Base-by-base conservation (phyloP, 805 yeast genomes). In the Yamadazyma ubonensis region DNA sequence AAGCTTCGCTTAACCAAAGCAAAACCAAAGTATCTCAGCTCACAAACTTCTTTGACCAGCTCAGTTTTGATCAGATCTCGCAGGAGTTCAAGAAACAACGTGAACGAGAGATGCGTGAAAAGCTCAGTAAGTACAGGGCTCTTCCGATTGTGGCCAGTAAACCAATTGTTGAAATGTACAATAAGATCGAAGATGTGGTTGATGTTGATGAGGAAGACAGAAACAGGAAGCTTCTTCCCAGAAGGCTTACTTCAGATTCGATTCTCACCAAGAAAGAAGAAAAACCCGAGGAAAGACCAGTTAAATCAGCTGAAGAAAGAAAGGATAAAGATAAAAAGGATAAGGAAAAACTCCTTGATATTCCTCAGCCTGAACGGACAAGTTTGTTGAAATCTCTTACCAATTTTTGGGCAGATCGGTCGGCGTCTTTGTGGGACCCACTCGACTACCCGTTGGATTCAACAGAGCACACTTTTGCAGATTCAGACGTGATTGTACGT, bases 401-500 rank as follows among this genome's bases (percentile, higher is more conserved):
- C 0, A 87, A 82, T 52, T 93, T 93, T 61, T 93, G 98, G 98
- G 97, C 97, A 1, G 98, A 93, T 62, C 70, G 99, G 53, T 86
- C 98, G 1, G 93, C 97, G 0, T 83, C 95, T 1, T 72, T 93
- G 15, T 95, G 98, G 98, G 89, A 86, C 49, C 95, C 96, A 0
- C 67, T 93, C 23, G 83, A 78, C 14, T 90, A 89, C 60, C 96
- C 98, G 1, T 69, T 90, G 39, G 73, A 65, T 29, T 75, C 89
- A 0, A 75, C 83, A 0, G 98, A 93, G 55, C 98, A 93, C 58
- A 78, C 91, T 1, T 93, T 93, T 67, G 88, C 87, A 14, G 98
- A 95, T 55, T 86, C 95, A 6, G 88, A 86, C 58, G 96, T 93
- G 15, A 82, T 93, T 42, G 91, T 93, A 7, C 70, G 99, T 36